Conservation (phyloP, 2,329 filamentous ascomycete genomes). For the Fusarium secorum region DNA sequence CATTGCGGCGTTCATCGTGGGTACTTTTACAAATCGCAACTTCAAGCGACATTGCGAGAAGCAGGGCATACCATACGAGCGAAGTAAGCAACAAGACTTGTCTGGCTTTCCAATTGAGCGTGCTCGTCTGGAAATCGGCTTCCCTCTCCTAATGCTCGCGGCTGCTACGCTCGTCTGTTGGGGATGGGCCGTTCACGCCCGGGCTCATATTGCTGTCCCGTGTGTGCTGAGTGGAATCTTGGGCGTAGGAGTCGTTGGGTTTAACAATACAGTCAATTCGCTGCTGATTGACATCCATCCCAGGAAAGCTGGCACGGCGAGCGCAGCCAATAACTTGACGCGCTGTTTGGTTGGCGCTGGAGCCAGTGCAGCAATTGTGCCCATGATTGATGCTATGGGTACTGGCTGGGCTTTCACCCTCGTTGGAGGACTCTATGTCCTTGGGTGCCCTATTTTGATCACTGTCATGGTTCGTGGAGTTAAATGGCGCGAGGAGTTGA, state of each 20-base stretch:
- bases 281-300: conserved; percentile 66
- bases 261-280: conserved; percentile 61
- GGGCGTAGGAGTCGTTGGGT: conserved; percentile 60
- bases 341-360: conserved; percentile 64
- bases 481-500: conserved; percentile 52
- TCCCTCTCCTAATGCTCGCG: conserved; percentile 60
- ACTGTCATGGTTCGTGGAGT: conserved; percentile 54
- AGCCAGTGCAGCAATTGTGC: conserved; percentile 59
- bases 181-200: conserved; percentile 60
- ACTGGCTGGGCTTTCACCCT: conserved; percentile 61
- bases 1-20: conserved; percentile 55
- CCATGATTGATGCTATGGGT: conserved; percentile 60
- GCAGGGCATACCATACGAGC: conserved; percentile 61
- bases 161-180: conserved; percentile 57
- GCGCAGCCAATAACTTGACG: conserved; percentile 64
- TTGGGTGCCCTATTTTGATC: conserved; percentile 51
- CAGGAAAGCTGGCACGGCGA: conserved; percentile 59
- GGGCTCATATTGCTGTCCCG: conserved; percentile 54
- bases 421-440: conserved; percentile 53
- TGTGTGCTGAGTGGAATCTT: conserved; percentile 57
- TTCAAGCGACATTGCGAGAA: conserved; percentile 67
- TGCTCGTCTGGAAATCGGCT: conserved; percentile 57
- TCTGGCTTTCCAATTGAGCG: conserved; percentile 60
- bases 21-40: conserved; percentile 71
- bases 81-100: conserved; percentile 60